These are phyloP conservation scores for Yamadazyma atlantica DNA, from an alignment of 1,139 yeast species.

Conservation along the genomic window DNA sequence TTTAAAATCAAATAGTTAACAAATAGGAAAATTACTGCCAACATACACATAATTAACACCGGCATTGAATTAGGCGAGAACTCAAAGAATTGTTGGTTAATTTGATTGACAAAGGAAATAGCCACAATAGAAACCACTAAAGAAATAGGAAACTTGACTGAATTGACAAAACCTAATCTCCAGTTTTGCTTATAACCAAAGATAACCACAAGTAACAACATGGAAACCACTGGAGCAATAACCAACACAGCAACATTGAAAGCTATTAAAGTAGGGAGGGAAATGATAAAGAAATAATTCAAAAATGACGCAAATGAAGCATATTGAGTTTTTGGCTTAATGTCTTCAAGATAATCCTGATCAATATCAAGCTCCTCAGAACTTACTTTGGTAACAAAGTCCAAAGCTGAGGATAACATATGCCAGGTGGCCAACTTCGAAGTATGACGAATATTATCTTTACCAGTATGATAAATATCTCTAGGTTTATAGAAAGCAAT, in stretches of 20 bases:
- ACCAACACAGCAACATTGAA: constrained; percentile 52
- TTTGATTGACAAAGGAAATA: constrained; percentile 33
- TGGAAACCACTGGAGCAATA: constrained; percentile 53
- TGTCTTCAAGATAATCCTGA: constrained; percentile 19
- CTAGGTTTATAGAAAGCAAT: constrained; percentile 63
- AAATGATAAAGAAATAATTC: constrained; percentile 57
- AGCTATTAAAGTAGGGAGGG: constrained; percentile 46
- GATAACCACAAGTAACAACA: constrained; percentile 48
- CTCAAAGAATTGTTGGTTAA: constrained; percentile 24
- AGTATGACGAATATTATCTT: constrained; percentile 68
- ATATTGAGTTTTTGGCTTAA: constrained; percentile 25
- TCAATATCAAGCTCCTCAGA: constrained; percentile 42
- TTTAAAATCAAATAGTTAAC: constrained; percentile 58
- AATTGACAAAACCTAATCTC: constrained; percentile 38
- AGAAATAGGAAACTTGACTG: constrained; percentile 58
- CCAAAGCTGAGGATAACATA: constrained; percentile 73
- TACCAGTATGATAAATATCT: constrained; percentile 74
- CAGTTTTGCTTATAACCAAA: constrained; percentile 50
- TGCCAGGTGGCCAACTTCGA: constrained; percentile 73
- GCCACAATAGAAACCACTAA: constrained; percentile 40
- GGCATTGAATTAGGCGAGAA: constrained; percentile 60
- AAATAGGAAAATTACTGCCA: constrained; percentile 51
- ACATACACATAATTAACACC: constrained; percentile 28
- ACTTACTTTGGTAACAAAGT: constrained; percentile 45
- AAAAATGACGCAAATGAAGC: constrained; percentile 65